Evolutionary conservation across 768 basidiomycete species (phyloP).

Genomic region (Macrolepiota albuminosa): DNA sequence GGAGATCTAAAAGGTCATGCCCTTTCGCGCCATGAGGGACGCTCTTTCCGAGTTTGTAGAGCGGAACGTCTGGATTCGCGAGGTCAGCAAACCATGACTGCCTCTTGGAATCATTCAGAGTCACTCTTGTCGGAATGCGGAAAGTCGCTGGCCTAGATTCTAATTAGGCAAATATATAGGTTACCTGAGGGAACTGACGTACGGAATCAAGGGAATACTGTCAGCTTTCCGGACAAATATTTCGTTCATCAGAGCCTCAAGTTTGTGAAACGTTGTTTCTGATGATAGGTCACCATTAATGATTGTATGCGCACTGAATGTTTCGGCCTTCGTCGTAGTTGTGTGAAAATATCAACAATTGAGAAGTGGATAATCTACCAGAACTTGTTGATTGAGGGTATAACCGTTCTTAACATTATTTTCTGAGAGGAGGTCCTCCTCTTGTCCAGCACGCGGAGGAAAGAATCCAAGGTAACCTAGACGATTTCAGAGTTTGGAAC

Average conservation of each 20-base stretch:
- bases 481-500: background rate
- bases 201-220: constrained; percentile 59
- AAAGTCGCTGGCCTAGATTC: constrained; percentile 55
- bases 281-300: constrained; percentile 49
- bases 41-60: constrained; percentile 77
- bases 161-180: background rate
- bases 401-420: constrained; percentile 65
- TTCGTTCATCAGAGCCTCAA: constrained; percentile 75
- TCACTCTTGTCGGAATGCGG: constrained; percentile 79
- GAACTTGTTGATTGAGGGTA: constrained; percentile 44
- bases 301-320: constrained; percentile 52
- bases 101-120: constrained; percentile 74
- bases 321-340: constrained; percentile 47
- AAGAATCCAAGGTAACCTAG: constrained; percentile 73
- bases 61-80: constrained; percentile 74
- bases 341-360: background rate
- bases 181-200: constrained; percentile 21
- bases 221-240: constrained; percentile 64
- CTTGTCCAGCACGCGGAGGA: constrained; percentile 70
- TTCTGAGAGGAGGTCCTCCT: constrained; percentile 69
- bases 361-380: constrained; percentile 33
- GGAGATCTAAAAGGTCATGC: constrained; percentile 73
- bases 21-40: constrained; percentile 87
- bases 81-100: constrained; percentile 81
- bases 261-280: constrained; percentile 46